phyloP scores from a whole-genome alignment of 768 basidiomycete species.

The Thelephora ganbajun region DNA sequence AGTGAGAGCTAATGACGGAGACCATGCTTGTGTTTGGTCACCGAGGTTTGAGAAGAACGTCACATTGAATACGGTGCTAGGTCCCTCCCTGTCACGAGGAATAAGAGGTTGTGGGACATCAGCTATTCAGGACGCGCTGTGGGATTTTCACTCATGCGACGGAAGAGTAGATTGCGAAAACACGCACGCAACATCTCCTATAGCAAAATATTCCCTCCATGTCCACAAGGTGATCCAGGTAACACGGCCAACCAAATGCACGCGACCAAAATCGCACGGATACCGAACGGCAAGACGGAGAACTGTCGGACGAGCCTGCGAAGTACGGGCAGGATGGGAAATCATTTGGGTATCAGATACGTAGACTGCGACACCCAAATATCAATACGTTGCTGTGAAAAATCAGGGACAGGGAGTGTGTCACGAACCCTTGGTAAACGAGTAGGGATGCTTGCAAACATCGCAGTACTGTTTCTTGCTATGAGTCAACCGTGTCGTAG shows the following conservation, averaged over 20 bases:
- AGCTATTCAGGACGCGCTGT: constrained; percentile 77
- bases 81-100: not conserved
- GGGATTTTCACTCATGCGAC: constrained; percentile 4
- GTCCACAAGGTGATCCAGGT: constrained; percentile 82
- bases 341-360: constrained; percentile 58
- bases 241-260: constrained; percentile 78
- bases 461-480: constrained; percentile 94
- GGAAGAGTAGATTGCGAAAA: constrained; percentile 1
- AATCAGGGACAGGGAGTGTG: constrained; percentile 3
- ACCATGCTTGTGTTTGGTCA: not conserved
- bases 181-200: constrained; percentile 71
- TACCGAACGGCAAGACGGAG: constrained; percentile 39
- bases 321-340: constrained; percentile 58
- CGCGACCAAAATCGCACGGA: constrained; percentile 62
- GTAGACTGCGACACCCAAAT: constrained; percentile 44
- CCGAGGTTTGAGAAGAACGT: constrained; percentile 1
- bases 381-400: constrained; percentile 1
- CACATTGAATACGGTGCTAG: constrained; percentile 7
- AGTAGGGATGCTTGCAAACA: constrained; percentile 87
- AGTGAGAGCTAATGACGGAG: constrained; percentile 16
- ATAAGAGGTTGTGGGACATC: constrained; percentile 35
- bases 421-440: constrained; percentile 73
- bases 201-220: constrained; percentile 77
- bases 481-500: constrained; percentile 78
- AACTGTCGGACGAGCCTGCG: constrained; percentile 57